A percentile compares a stretch with the other conserved stretches of the same genome.
Conservation (phyloP, 2,329 filamentous ascomycete species). For the Ophiostoma sp. region DNA sequence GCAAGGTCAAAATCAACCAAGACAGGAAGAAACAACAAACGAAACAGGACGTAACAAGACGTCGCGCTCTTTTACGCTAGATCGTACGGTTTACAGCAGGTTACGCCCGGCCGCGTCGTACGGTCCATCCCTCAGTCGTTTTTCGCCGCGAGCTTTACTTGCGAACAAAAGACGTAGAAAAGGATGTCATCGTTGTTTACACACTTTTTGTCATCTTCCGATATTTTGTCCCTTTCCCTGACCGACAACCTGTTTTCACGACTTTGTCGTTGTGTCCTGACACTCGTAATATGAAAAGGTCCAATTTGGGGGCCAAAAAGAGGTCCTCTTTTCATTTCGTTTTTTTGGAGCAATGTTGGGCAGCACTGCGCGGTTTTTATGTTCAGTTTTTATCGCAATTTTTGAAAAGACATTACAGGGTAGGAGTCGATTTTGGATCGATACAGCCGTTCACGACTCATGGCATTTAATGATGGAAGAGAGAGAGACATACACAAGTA, state of each 20-base stretch:
- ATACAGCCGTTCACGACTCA: not conserved
- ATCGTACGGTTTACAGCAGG: not conserved
- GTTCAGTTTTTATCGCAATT: not conserved
- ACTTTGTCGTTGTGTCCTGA: not conserved
- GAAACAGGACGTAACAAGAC: not conserved
- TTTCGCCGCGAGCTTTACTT: not conserved
- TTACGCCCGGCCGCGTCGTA: not conserved
- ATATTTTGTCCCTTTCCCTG: not conserved
- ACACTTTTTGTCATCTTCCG: not conserved
- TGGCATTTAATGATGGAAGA: not conserved
- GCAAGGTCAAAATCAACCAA: not conserved
- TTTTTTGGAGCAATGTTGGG: not conserved
- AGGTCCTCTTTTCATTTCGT: not conserved
- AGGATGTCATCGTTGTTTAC: too few relatives aligned
- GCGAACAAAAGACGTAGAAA: not conserved
- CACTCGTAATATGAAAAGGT: not conserved
- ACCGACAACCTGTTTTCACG: not conserved
- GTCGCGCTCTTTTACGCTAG: not conserved
- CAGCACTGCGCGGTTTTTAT: not conserved
- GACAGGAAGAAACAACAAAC: not conserved
- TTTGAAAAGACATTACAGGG: not conserved
- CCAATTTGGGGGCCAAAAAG: constrained; percentile 7
- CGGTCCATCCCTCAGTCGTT: not conserved
- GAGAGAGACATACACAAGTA: not conserved
- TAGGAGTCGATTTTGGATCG: not conserved